Percentiles rank a stretch among this genome's conserved stretches.
These are phyloP conservation scores for Akanthomyces lecanii DNA, from an alignment of 2,329 filamentous ascomycete species.

Conservation along the genomic window DNA sequence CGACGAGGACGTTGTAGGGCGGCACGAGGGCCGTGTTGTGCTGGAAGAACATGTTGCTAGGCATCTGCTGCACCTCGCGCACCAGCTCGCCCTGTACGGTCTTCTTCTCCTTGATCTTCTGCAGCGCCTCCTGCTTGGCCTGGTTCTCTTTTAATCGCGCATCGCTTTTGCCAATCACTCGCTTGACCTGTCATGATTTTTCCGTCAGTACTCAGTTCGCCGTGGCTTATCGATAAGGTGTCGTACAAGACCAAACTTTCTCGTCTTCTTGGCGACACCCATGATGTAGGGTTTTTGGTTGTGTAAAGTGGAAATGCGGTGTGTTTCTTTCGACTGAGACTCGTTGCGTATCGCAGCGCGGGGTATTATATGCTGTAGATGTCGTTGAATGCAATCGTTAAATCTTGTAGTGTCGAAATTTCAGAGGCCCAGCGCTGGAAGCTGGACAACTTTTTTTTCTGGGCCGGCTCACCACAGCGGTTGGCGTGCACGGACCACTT, in stretches of 20 bases:
- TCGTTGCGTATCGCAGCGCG: neutral
- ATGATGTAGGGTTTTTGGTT: slow-evolving; percentile 42
- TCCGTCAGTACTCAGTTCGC: slow-evolving; percentile 3
- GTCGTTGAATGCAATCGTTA: neutral
- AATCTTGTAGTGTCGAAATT: slow-evolving; percentile 17
- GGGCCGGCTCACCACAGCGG: slow-evolving; percentile 5
- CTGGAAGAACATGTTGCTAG: slow-evolving; percentile 81
- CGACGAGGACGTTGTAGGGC: slow-evolving; percentile 74
- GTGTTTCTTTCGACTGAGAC: slow-evolving; percentile 1
- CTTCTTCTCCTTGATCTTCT: slow-evolving; percentile 42
- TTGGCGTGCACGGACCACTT: slow-evolving; percentile 28
- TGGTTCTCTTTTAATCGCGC: slow-evolving; percentile 78
- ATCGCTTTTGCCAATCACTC: slow-evolving; percentile 78
- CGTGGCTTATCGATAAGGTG: slow-evolving; percentile 27
- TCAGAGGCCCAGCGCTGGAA: slow-evolving; percentile 1
- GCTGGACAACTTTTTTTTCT: slow-evolving; percentile 30
- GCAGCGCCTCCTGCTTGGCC: slow-evolving; percentile 49
- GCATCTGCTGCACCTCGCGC: slow-evolving; percentile 76
- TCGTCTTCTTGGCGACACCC: slow-evolving; percentile 84
- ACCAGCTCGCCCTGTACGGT: slow-evolving; percentile 58
- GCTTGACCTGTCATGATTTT: slow-evolving; percentile 56
- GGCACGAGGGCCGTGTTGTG: slow-evolving; percentile 83
- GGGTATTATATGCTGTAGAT: neutral
- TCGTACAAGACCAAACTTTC: slow-evolving; percentile 75
- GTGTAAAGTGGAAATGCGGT: neutral